A percentile compares a stretch with the other conserved stretches of the same genome.
phyloP scores from a whole-genome alignment of 2,329 filamentous ascomycete genomes.

The Orbilia javanica region DNA sequence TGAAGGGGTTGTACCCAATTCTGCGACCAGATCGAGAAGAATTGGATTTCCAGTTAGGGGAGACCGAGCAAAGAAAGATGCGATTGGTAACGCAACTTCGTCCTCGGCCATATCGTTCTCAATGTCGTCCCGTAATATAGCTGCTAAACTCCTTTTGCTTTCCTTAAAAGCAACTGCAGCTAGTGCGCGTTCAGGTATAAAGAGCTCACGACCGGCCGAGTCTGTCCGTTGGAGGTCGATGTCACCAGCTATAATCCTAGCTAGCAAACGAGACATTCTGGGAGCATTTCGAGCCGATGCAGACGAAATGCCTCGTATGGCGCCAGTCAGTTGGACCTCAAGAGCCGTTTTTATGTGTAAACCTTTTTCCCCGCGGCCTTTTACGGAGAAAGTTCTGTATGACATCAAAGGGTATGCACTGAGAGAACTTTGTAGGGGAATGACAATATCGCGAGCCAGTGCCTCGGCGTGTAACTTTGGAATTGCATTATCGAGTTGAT shows the following conservation, averaged over 20 bases:
- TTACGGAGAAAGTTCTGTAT: conserved; percentile 26
- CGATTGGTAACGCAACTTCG: conserved; percentile 30
- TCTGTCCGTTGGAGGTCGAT: conserved; percentile 31
- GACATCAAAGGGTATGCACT: conserved; percentile 30
- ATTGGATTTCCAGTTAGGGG: conserved; percentile 16
- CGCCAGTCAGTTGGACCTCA: conserved; percentile 42
- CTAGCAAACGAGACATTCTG: conserved; percentile 34
- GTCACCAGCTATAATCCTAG: conserved; percentile 30
- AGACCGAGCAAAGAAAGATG: conserved; percentile 35
- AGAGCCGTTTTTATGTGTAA: conserved; percentile 39
- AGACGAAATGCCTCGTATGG: conserved; percentile 36
- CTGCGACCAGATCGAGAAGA: conserved; percentile 22
- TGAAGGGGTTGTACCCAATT: neutral
- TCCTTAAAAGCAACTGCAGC: conserved; percentile 37
- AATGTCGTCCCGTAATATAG: conserved; percentile 42
- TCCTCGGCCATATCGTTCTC: conserved; percentile 41
- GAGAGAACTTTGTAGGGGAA: conserved; percentile 12
- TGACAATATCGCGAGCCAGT: neutral
- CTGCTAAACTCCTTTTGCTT: conserved; percentile 26
- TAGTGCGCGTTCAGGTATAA: conserved; percentile 29
- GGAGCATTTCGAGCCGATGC: conserved; percentile 36
- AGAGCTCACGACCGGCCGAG: conserved; percentile 11
- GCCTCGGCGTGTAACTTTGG: conserved; percentile 32
- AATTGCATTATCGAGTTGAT: conserved; percentile 44
- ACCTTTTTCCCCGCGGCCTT: neutral